Conservation (phyloP, 2,329 filamentous ascomycete genomes). For the Colletotrichum tropicicola region DNA sequence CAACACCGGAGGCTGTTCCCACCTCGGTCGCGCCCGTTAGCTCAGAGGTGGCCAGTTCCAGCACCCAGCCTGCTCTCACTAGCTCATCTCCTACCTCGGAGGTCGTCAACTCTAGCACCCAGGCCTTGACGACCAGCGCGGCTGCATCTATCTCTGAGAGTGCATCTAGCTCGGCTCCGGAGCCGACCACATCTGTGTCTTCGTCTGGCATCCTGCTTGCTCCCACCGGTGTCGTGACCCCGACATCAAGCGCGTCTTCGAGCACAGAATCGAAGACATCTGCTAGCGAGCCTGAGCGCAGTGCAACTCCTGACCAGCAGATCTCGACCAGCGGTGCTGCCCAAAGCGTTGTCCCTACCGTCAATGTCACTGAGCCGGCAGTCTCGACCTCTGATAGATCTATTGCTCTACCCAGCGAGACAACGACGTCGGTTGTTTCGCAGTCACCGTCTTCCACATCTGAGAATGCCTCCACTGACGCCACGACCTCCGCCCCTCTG, state of each 20-base stretch:
- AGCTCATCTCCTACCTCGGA: slow-evolving; percentile 7
- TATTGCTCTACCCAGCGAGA: slow-evolving; percentile 5
- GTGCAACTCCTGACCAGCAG: neutral
- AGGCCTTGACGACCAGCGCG: neutral
- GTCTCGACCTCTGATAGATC: slow-evolving; percentile 9
- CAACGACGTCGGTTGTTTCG: neutral
- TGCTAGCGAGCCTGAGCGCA: neutral
- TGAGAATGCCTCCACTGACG: neutral
- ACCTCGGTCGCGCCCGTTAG: slow-evolving; percentile 11
- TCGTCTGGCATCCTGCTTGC: slow-evolving; percentile 39
- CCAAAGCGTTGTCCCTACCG: slow-evolving; percentile 8
- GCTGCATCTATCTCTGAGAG: neutral
- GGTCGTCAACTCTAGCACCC: neutral
- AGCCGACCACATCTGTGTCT: slow-evolving; percentile 2
- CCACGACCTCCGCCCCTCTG: neutral
- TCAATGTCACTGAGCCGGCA: slow-evolving; percentile 18
- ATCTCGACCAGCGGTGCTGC: neutral
- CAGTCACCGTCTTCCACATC: neutral
- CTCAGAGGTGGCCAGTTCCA: too few species aligned
- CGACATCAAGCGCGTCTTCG: slow-evolving; percentile 23
- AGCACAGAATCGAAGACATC: neutral
- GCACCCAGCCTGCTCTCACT: too few species aligned
- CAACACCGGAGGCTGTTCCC: neutral
- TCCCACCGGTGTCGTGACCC: slow-evolving; percentile 42
- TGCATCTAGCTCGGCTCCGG: neutral